Evolutionary conservation across 2,329 filamentous ascomycete genomes (phyloP), one percentile per base, ranked within the genome.

Genomic region (Rutstroemia sp.): DNA sequence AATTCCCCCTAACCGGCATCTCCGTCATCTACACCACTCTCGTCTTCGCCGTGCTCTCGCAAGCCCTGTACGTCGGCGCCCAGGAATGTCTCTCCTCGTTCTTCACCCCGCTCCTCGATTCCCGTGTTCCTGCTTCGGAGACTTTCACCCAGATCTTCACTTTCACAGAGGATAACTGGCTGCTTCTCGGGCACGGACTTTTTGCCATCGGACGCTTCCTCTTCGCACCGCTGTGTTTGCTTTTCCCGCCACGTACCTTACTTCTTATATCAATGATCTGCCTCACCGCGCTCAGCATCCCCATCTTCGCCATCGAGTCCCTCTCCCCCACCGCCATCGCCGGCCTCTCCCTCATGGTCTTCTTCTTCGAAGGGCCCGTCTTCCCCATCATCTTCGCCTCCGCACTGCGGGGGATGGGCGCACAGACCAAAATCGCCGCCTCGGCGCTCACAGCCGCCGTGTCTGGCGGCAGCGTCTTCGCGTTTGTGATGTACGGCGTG

Each of bases 331-430:
- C 38, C 60, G 61, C 79, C 0, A 68, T 83, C 23, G 72, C 75
- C 23, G 75, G 82, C n/a, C 84, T 89, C 61, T 73, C 88, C 2
- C 76, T 85, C 40, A 64, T 92, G 27, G 87, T 88, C 61, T 85
- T 89, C 62, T 89, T 95, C 70, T 89, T 88, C 66, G 89, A 92
- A 69, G 88, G 86, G 0, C 89, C 90, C 51, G 82, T 89, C 63
- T 95, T 89, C 76, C 90, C 91, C 0, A 83, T 92, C 1, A 84
- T 94, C 58, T 90, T 91, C 63, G 84, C 88, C 3, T 78, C 94
- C 12, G 88, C 87, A 3, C 84, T 95, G 58, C 82, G 89, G 2
- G 89, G 90, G 0, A 81, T 95, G 50, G 90, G 90, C 0, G 79
- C 81, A n/a, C 80, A 89, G 61, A 91, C 87, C 4, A 95, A 95